Conservation (phyloP, 2,329 filamentous ascomycete species). For the Ophiocordyceps camponoti-leonardi region DNA sequence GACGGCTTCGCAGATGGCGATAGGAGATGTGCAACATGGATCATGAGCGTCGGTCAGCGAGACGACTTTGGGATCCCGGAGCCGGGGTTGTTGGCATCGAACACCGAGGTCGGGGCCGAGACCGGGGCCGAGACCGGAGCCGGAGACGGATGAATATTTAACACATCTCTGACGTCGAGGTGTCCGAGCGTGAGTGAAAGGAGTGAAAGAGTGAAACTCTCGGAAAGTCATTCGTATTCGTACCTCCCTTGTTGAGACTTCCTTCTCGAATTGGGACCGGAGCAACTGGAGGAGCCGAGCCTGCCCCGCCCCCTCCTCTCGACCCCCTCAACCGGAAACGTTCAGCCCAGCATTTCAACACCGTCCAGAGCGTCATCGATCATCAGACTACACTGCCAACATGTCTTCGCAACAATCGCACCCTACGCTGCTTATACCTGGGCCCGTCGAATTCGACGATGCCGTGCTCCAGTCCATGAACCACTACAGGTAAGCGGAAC, state of each 20-base stretch:
- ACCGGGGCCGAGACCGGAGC: not conserved
- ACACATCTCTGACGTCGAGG: not conserved
- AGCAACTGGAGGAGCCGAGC: not conserved
- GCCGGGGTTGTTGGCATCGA: not conserved
- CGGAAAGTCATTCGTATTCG: not conserved
- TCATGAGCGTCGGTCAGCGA: not conserved
- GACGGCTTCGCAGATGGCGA: no score
- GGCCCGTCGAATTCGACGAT: conserved; percentile 97
- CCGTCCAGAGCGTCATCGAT: not conserved
- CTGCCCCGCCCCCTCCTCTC: not conserved
- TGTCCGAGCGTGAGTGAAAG: not conserved
- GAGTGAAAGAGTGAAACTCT: not conserved
- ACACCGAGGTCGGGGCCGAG: not conserved
- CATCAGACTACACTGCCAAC: conserved; percentile 13
- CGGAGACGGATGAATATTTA: not conserved
- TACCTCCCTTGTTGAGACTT: not conserved
- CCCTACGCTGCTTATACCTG: conserved; percentile 77
- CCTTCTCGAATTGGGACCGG: no score
- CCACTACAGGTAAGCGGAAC: conserved; percentile 54
- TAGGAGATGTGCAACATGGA: no score
- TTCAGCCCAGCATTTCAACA: not conserved
- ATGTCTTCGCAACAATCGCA: conserved; percentile 48
- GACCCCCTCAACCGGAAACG: not conserved
- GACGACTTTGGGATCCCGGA: not conserved
- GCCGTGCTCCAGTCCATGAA: conserved; percentile 87